These are phyloP conservation scores for Trichoderma sp. DNA, from an alignment of 2,329 filamentous ascomycete species.

Conservation along the genomic window DNA sequence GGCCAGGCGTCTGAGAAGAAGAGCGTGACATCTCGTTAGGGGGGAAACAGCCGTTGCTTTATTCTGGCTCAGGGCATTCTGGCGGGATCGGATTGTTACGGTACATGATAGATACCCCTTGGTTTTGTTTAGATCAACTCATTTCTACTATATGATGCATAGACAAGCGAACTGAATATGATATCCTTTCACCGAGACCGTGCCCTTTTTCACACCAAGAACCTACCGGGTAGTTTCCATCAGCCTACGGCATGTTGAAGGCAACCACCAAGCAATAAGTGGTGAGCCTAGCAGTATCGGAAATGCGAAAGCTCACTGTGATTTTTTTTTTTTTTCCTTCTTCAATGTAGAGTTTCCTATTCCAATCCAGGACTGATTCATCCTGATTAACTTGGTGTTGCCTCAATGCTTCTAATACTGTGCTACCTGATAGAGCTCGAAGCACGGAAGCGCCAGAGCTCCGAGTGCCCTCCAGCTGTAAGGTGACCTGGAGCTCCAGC, in stretches of 20 bases:
- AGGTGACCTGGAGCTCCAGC: neutral
- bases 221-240: too few relatives aligned
- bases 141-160: slow-evolving; percentile 5
- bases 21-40: neutral
- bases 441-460: neutral
- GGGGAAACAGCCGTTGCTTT: neutral
- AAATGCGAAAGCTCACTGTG: too few relatives aligned
- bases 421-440: neutral
- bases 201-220: neutral
- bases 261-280: too few relatives aligned
- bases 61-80: neutral
- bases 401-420: too few relatives aligned
- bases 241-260: too few relatives aligned
- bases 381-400: too few relatives aligned
- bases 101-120: slow-evolving; percentile 16
- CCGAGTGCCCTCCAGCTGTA: neutral
- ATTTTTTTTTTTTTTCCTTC: too few relatives aligned
- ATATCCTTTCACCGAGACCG: neutral
- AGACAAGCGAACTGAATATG: slow-evolving; percentile 18
- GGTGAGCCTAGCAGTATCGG: too few relatives aligned
- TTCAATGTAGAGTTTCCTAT: too few relatives aligned
- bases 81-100: neutral
- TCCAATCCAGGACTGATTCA: too few relatives aligned
- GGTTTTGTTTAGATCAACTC: neutral
- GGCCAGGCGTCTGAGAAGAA: neutral